Conservation (phyloP, 140 eudicot species). For the Ambrosia hybrid region DNA sequence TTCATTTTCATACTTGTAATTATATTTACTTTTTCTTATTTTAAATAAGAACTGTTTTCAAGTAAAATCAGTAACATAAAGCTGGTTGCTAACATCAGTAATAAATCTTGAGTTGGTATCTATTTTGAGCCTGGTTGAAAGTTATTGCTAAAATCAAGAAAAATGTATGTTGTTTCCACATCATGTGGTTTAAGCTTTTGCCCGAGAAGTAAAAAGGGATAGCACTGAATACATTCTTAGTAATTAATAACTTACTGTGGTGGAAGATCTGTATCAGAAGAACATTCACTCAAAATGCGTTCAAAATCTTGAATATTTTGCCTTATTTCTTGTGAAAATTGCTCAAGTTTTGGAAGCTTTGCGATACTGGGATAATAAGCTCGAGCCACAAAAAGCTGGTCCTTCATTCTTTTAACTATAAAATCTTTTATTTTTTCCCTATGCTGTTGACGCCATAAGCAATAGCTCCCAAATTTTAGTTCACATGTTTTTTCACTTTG, state of each 20-base stretch:
- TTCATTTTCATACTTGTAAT: not conserved
- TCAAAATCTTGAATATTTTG: constrained; percentile 95
- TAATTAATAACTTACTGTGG: constrained; percentile 53
- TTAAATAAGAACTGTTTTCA: not conserved
- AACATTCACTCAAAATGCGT: constrained; percentile 77
- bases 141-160: not conserved
- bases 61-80: not conserved
- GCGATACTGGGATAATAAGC: constrained; percentile 98
- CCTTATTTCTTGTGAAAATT: constrained; percentile 75
- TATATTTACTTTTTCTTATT: not conserved
- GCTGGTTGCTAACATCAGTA: not conserved
- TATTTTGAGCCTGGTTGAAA: not conserved
- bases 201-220: not conserved
- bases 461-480: constrained; percentile 85
- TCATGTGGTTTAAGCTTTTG: not conserved
- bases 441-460: constrained; percentile 84
- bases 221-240: not conserved
- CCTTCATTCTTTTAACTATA: constrained; percentile 86
- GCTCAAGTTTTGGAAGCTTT: constrained; percentile 69
- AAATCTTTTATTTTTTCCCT: constrained; percentile 60
- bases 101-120: not conserved
- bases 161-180: not conserved
- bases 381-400: constrained; percentile 90
- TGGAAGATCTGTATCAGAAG: constrained; percentile 89
- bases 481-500: constrained; percentile 65